Percentiles rank a stretch among this genome's conserved stretches.
phyloP scores from a whole-genome alignment of 805 yeast species.

The Yamadazyma olivae region DNA sequence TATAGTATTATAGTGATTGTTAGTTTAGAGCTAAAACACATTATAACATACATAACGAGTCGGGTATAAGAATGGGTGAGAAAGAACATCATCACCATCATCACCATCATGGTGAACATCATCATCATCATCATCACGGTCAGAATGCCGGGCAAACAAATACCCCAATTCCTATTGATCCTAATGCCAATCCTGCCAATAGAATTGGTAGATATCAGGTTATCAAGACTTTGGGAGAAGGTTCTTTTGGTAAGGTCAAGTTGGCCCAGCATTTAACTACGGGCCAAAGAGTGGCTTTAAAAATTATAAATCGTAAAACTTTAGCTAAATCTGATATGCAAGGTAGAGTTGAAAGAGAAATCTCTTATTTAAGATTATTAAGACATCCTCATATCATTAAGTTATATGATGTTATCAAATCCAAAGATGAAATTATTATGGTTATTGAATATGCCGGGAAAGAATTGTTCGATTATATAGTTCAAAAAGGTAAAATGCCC shows the following conservation, averaged over 20 bases:
- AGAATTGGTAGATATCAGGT: conserved; percentile 91
- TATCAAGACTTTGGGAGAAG: conserved; percentile 91
- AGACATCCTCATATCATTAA: conserved; percentile 97
- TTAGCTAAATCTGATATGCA: conserved; percentile 96
- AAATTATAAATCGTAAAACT: conserved; percentile 88
- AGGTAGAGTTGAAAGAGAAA: conserved; percentile 93
- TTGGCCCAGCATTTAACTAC: conserved; percentile 87
- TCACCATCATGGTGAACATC: conserved; percentile 3
- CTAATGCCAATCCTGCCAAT: conserved; percentile 30
- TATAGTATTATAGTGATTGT: too few species aligned
- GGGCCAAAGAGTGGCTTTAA: conserved; percentile 88
- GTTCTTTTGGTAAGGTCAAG: conserved; percentile 95
- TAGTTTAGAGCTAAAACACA: too few species aligned
- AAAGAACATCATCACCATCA: conserved; percentile 7
- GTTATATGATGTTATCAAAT: conserved; percentile 90
- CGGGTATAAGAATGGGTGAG: conserved; percentile 5
- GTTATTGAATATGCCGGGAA: conserved; percentile 97
- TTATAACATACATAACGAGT: not conserved
- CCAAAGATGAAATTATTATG: conserved; percentile 94
- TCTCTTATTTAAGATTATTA: conserved; percentile 78
- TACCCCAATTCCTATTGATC: conserved; percentile 15
- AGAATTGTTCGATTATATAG: conserved; percentile 92
- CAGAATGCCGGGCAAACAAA: conserved; percentile 8
- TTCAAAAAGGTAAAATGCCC: conserved; percentile 88
- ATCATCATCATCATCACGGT: conserved; percentile 7